Percentiles rank a stretch among this genome's conserved stretches.
These are phyloP conservation scores for Pulveroboletus ridleyi DNA, from an alignment of 1,284 basidiomycete species.

Conservation along the genomic window DNA sequence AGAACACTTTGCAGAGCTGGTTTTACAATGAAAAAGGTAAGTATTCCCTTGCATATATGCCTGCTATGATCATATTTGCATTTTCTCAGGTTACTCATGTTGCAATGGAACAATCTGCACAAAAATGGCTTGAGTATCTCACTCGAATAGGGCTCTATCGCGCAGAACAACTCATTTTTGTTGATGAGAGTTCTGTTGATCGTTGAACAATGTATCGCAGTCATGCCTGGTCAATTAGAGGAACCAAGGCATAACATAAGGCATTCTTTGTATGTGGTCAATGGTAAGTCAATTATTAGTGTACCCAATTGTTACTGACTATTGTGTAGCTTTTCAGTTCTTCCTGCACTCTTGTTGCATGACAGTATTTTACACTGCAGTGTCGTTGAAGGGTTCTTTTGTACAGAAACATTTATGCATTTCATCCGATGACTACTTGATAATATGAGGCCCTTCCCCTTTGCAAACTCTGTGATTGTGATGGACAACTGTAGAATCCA, in stretches of 20 bases:
- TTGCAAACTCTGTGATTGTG: no score
- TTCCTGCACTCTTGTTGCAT: constrained; percentile 6
- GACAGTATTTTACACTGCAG: constrained; percentile 16
- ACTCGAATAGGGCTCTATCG: neutral
- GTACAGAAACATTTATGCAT: neutral
- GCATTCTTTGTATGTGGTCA: neutral
- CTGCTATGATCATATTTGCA: no score
- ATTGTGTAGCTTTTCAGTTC: constrained; percentile 12
- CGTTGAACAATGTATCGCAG: no score
- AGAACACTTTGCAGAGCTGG: no score
- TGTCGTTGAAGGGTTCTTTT: constrained; percentile 14
- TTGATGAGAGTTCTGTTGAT: constrained; percentile 6
- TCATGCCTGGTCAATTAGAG: neutral
- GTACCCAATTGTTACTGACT: neutral
- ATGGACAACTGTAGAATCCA: no score
- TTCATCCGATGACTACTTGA: no score
- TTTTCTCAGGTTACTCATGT: neutral
- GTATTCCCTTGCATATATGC: no score
- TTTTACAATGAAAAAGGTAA: no score
- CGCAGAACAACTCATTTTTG: neutral
- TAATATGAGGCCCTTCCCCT: no score
- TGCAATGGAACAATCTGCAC: neutral
- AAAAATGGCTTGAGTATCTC: no score
- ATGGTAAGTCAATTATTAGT: neutral
- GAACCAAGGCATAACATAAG: neutral